Conservation (phyloP, 805 yeast species). For the Candida dajiaensis region DNA sequence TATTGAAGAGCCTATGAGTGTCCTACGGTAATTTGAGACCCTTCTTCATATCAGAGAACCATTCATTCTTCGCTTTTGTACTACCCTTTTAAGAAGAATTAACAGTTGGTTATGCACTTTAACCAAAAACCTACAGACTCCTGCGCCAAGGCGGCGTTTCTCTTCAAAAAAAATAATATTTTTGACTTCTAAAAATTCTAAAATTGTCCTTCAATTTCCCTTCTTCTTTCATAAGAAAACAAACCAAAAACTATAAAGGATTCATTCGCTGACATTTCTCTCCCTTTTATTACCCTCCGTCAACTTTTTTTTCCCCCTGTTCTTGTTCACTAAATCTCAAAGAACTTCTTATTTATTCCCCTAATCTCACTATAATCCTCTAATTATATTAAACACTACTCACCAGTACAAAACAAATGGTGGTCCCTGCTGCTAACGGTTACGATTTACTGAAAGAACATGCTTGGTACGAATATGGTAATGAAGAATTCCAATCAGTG, state of each 20-base stretch:
- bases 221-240: neutral
- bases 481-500: constrained; percentile 9
- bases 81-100: no score
- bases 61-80: neutral
- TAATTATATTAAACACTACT: neutral
- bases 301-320: neutral
- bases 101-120: neutral
- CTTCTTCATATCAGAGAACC: no score
- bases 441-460: constrained; percentile 22
- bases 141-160: neutral
- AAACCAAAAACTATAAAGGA: neutral
- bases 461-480: constrained; percentile 22
- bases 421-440: constrained; percentile 21
- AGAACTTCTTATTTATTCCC: neutral
- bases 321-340: neutral
- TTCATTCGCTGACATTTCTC: neutral
- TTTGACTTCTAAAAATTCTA: neutral
- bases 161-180: neutral
- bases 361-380: neutral
- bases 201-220: neutral
- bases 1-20: no score
- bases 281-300: neutral
- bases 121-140: neutral
- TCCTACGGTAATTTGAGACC: no score
- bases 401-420: constrained; percentile 10